A percentile compares a stretch with the other conserved stretches of the same genome.
These are phyloP conservation scores for Hemisphaericaspora nanyangensis DNA, from an alignment of 805 yeast genomes.

Conservation along the genomic window DNA sequence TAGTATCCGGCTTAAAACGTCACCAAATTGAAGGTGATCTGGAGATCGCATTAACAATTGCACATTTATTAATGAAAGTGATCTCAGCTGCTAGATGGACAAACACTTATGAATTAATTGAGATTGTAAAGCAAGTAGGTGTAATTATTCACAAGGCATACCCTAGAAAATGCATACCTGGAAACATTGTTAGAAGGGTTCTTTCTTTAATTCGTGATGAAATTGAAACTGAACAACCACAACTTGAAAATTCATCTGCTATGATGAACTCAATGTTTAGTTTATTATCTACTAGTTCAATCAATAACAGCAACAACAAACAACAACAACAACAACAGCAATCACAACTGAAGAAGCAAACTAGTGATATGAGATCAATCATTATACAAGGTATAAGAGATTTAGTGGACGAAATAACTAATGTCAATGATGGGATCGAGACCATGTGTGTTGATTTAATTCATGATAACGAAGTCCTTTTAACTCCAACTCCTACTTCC, in stretches of 20 bases:
- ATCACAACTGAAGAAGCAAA: constrained; percentile 38
- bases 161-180: constrained; percentile 84
- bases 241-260: constrained; percentile 37
- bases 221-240: constrained; percentile 46
- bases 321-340: constrained; percentile 7
- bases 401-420: constrained; percentile 84
- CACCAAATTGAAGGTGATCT: constrained; percentile 81
- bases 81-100: constrained; percentile 89
- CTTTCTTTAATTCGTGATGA: constrained; percentile 86
- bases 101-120: constrained; percentile 61
- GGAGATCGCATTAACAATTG: constrained; percentile 78
- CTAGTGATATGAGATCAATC: constrained; percentile 72
- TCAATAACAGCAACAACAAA: constrained; percentile 22
- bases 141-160: constrained; percentile 67
- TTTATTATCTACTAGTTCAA: constrained; percentile 58
- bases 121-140: constrained; percentile 72
- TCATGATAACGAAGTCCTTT: constrained; percentile 81
- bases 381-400: constrained; percentile 91
- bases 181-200: constrained; percentile 87
- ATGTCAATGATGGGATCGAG: constrained; percentile 87
- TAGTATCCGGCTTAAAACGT: constrained; percentile 61
- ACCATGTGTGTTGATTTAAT: constrained; percentile 88
- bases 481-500: constrained; percentile 95
- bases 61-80: constrained; percentile 82
- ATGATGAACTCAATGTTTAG: constrained; percentile 85